Conservation (phyloP, 192 early-diverging fungal species). For the Podila verticillata region DNA sequence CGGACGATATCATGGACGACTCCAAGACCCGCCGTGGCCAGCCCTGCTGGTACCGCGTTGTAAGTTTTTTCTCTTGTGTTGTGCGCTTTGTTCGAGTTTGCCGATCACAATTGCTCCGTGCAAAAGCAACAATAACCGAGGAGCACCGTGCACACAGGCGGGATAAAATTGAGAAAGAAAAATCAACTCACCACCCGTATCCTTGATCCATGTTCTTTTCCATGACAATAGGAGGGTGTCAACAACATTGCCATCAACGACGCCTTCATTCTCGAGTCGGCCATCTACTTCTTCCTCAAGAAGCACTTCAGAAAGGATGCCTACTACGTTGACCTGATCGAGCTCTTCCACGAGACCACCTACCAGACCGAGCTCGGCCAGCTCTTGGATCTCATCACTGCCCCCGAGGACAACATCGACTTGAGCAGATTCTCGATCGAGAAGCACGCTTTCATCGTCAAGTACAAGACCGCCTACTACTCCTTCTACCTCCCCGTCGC, state of each 20-base stretch:
- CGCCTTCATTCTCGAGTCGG: conserved; percentile 90
- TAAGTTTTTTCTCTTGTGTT: conserved; percentile 8
- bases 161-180: neutral
- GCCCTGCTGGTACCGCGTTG: conserved; percentile 94
- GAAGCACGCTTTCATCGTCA: conserved; percentile 96
- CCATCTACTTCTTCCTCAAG: conserved; percentile 94
- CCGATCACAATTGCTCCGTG: neutral
- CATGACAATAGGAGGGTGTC: conserved; percentile 67
- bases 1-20: conserved; percentile 99
- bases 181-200: neutral
- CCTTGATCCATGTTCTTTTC: neutral
- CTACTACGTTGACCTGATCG: conserved; percentile 93
- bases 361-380: conserved; percentile 99
- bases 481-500: conserved; percentile 99
- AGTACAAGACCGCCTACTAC: conserved; percentile 99
- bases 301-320: conserved; percentile 88
- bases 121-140: neutral
- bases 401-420: conserved; percentile 95
- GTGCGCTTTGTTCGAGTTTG: neutral
- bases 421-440: conserved; percentile 89
- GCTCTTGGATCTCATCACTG: conserved; percentile 97
- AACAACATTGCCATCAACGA: conserved; percentile 97
- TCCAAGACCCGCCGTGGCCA: conserved; percentile 96
- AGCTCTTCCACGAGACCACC: conserved; percentile 95
- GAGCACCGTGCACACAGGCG: neutral